Evolutionary conservation across 208 protist genomes (phyloP), one percentile per base, ranked within the genome.

Genomic region (Leptomonas pyrrhocoris): DNA sequence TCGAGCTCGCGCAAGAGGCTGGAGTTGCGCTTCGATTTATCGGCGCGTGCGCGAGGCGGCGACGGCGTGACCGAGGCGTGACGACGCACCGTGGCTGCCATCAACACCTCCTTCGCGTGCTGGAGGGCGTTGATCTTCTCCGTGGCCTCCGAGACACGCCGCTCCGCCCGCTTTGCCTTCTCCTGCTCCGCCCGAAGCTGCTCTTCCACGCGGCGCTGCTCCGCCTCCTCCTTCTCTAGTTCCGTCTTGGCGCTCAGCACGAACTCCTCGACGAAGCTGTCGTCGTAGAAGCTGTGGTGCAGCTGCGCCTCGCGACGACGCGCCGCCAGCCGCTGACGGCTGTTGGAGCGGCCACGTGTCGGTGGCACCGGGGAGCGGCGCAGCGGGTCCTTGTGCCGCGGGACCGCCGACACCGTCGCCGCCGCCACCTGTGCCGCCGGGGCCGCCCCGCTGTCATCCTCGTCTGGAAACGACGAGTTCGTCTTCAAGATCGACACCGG

Each of bases 251-350:
- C 74, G 28, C 68, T 78, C 21, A 88, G 81, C 57, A 96, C 86
- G 62, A 88, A 96, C 74, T 94, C 86, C 76, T 96, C 91, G 13
- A 96, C 88, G 55, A 96, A 84, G 75, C 88, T 94, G 69, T 96
- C 91, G 66, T 96, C 91, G 81, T 94, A 96, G 63, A 96, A 96
- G 65, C 86, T 88, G 67, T 90, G 83, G 50, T 93, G 80, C 57
- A 93, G 75, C 74, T 94, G 80, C 16, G 91, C 91, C 76, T 96
- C 82, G 42, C 81, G 73, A 21, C 87, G 78, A 34, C 88, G 88
- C 11, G 77, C 81, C 16, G 77, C 83, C 12, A 93, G 79, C 7
- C 91, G 88, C 85, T 94, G 91, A 21, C 88, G 86, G 66, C 91
- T 96, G 53, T 64, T 84, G 12, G 91, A 96, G 38, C 91, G 86